Evolutionary conservation across 2,329 filamentous ascomycete species (phyloP), one percentile per base, ranked within the genome.

Genomic region (Neofusicoccum sp.): DNA sequence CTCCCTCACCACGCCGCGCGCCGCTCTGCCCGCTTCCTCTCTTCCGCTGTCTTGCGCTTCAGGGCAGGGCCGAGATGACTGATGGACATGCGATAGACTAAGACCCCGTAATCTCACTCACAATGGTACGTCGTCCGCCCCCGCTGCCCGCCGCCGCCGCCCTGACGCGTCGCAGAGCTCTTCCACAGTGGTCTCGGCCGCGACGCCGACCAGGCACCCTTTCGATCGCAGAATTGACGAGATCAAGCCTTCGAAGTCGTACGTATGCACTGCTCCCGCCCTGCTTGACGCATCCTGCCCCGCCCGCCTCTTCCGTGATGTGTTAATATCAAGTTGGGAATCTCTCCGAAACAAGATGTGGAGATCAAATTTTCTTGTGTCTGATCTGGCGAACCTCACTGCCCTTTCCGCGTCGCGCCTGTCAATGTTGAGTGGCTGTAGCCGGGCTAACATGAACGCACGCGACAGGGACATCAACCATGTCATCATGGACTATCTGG

Each of bases 281-380:
- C 79, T 69, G 81, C 56, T 26, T 31, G 11, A 43, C 43, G 16
- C 28, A 41, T 38, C 9, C 31, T 44, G 28, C 20, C 26, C 45
- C 62, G 40, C 41, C 47, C 44, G 40, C 43, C 53, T 41, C 63
- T 65, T 63, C 86, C 82, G 96, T 96, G 93, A 96, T 90, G 85
- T 73, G 81, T 83, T 79, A 79, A 80, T 87, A 88, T 90, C 88
- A 96, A 96, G 85, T 86, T 99, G 95, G 95, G 95, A 99, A 99
- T 99, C 95, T 99, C 96, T 99, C 95, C 89, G 91, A 98, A 90
- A 84, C 86, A 78, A 81, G 78, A 84, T 99, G 95, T 90, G 89
- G 95, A 99, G 87, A 91, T 87, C 82, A 76, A 79, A 82, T 88
- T 90, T 87, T 90, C 86, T 89, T 89, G 86, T 86, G 79, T 84